Evolutionary conservation across 2,329 filamentous ascomycete genomes (phyloP).

Genomic region (Aspergillus fischeri): DNA sequence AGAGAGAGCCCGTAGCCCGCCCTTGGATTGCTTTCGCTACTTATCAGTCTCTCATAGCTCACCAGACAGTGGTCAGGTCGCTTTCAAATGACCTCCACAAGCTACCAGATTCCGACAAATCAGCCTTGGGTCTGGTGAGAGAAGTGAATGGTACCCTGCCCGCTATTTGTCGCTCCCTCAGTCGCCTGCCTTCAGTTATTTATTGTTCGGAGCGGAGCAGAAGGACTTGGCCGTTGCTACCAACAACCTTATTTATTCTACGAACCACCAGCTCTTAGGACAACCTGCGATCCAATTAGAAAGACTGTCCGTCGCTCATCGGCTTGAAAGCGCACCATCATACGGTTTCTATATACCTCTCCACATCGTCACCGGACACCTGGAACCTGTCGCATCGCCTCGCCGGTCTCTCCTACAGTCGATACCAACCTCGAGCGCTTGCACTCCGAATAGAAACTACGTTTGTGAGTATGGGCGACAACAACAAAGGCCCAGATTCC

Average conservation of each 20-base stretch:
- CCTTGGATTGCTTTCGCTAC: constrained; percentile 12
- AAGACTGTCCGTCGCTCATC: neutral
- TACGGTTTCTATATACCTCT: constrained; percentile 3
- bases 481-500: constrained; percentile 14
- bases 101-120: constrained; percentile 10
- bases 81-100: constrained; percentile 21
- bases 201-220: constrained; percentile 20
- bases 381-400: constrained; percentile 20
- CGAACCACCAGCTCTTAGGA: neutral
- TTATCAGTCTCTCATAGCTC: constrained; percentile 9
- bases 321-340: neutral
- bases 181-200: constrained; percentile 13
- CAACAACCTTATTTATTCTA: constrained; percentile 15
- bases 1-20: constrained; percentile 9
- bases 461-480: constrained; percentile 19
- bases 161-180: constrained; percentile 9
- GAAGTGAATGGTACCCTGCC: constrained; percentile 2
- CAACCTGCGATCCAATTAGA: neutral
- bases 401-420: constrained; percentile 1
- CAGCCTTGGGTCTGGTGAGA: constrained; percentile 20
- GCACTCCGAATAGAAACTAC: constrained; percentile 3
- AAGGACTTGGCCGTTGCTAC: constrained; percentile 15
- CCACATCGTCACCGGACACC: constrained; percentile 11
- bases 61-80: constrained; percentile 22
- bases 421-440: constrained; percentile 14